phyloP scores from a whole-genome alignment of 1,284 basidiomycete genomes.

The Rhodotorula sp. region DNA sequence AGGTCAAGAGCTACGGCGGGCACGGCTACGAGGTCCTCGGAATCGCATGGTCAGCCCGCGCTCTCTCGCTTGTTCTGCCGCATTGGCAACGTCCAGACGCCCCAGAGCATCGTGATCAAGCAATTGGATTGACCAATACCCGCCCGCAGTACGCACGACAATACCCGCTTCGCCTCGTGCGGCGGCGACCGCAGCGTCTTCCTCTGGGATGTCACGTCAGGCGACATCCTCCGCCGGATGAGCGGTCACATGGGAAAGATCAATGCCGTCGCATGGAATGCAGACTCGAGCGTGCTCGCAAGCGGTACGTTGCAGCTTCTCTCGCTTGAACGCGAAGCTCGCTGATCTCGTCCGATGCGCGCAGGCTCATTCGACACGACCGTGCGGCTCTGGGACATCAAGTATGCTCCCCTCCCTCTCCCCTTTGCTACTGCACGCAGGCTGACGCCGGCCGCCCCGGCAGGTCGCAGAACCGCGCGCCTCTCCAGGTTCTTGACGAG shows the following conservation, averaged over 20 bases:
- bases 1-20: slow-evolving; percentile 85
- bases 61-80: background rate
- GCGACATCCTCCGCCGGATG: slow-evolving; percentile 75
- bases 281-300: slow-evolving; percentile 78
- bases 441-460: background rate
- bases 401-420: slow-evolving; percentile 50
- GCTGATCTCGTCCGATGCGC: background rate
- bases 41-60: slow-evolving; percentile 69
- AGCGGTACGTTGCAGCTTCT: slow-evolving; percentile 63
- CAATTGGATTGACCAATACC: background rate
- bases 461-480: slow-evolving; percentile 73
- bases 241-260: slow-evolving; percentile 88
- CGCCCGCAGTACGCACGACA: slow-evolving; percentile 74
- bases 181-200: slow-evolving; percentile 92
- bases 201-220: slow-evolving; percentile 92
- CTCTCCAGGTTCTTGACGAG: slow-evolving; percentile 90
- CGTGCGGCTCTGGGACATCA: slow-evolving; percentile 82
- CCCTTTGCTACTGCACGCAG: background rate
- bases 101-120: no score
- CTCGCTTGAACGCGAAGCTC: background rate
- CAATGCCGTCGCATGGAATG: slow-evolving; percentile 84
- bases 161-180: slow-evolving; percentile 87
- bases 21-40: slow-evolving; percentile 95
- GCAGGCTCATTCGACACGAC: slow-evolving; percentile 84
- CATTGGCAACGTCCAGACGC: background rate